Conservation (phyloP, 352 stramenopile species). For the Synura sp. region DNA sequence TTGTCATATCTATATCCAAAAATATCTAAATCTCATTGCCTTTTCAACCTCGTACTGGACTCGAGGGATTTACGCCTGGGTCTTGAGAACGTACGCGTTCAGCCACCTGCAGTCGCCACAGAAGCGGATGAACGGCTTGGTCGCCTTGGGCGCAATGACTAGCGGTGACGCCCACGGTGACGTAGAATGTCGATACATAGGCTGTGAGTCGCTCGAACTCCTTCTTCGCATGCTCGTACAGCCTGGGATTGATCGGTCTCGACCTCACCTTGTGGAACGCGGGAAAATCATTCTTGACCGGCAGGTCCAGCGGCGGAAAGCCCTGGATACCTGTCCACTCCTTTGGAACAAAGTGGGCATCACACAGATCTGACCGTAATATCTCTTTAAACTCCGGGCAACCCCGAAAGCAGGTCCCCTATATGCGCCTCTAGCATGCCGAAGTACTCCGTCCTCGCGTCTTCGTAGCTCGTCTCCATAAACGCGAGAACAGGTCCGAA, state of each 20-base stretch:
- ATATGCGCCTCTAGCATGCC: too few relatives aligned
- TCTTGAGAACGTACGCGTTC: not conserved
- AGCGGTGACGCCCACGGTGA: not conserved
- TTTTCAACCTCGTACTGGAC: not conserved
- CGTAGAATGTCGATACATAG: not conserved
- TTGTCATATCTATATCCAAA: not conserved
- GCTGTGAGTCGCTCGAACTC: not conserved
- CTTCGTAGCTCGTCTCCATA: too few relatives aligned
- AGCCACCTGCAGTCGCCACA: constrained; percentile 17
- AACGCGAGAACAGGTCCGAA: too few relatives aligned
- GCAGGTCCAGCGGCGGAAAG: not conserved
- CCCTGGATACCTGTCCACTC: not conserved
- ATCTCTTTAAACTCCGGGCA: too few relatives aligned
- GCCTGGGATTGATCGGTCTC: not conserved
- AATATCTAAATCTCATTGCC: not conserved
- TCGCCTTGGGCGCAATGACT: constrained; percentile 29
- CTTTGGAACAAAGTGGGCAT: too few relatives aligned
- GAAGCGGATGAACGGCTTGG: not conserved
- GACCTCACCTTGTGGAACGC: not conserved
- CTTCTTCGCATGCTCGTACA: constrained; percentile 2
- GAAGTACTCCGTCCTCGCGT: too few relatives aligned
- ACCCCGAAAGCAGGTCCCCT: too few relatives aligned
- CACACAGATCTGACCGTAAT: too few relatives aligned
- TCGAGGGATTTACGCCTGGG: not conserved
- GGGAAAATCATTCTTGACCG: not conserved